Evolutionary conservation across 2,329 filamentous ascomycete species (phyloP).

Genomic region (Phyllosticta capitalensis): DNA sequence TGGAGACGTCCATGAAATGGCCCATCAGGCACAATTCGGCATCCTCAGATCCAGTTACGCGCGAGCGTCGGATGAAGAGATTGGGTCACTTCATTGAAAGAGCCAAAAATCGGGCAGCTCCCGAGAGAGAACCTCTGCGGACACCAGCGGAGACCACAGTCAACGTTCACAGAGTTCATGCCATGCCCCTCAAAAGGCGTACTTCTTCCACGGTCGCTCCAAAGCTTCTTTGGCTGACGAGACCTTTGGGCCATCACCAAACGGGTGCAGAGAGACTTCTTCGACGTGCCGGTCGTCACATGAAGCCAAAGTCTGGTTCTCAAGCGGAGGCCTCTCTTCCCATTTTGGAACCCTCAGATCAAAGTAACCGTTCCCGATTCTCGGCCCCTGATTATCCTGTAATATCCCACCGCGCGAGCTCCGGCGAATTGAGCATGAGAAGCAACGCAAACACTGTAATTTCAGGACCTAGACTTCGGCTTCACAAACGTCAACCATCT

Average conservation of each 20-base stretch:
- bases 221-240: conserved; percentile 4
- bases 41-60: conserved; percentile 7
- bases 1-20: background rate
- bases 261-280: background rate
- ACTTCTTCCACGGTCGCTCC: conserved; percentile 1
- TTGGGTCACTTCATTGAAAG: conserved; percentile 4
- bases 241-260: background rate
- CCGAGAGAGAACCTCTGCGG: conserved; percentile 1
- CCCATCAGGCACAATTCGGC: conserved; percentile 4
- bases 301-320: background rate
- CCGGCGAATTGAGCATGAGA: background rate
- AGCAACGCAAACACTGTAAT: background rate
- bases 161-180: conserved; percentile 2
- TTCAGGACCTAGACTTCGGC: background rate
- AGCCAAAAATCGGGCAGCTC: conserved; percentile 1
- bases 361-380: background rate
- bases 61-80: background rate
- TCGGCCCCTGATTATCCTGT: background rate
- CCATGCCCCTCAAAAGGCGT: background rate
- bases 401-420: background rate
- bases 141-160: background rate
- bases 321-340: background rate
- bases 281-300: conserved; percentile 6
- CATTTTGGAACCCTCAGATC: background rate
- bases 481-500: background rate